phyloP scores from a whole-genome alignment of 257 asterid species.

The Gentiana macrophylla region DNA sequence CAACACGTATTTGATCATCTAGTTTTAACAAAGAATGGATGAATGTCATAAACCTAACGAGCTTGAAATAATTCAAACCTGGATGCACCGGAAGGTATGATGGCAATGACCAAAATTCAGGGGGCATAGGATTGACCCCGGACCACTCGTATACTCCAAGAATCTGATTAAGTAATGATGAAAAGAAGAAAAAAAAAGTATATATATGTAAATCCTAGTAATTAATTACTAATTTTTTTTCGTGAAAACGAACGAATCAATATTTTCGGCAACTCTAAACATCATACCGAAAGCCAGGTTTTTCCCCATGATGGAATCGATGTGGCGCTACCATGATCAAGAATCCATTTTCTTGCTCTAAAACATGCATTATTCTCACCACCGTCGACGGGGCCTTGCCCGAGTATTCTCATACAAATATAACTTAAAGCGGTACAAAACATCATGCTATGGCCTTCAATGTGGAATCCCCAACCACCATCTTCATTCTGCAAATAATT shows the following conservation, averaged over 20 bases:
- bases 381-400: conserved; percentile 26
- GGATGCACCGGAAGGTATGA: conserved; percentile 19
- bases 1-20: no score
- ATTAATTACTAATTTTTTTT: background rate
- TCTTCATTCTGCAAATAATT: conserved; percentile 27
- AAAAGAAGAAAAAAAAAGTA: no score
- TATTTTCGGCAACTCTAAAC: background rate
- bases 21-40: no score
- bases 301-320: conserved; percentile 46
- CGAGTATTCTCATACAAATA: conserved; percentile 26
- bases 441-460: conserved; percentile 41
- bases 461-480: conserved; percentile 50
- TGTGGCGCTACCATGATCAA: conserved; percentile 28
- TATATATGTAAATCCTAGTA: no score
- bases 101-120: conserved; percentile 18
- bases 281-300: conserved; percentile 33
- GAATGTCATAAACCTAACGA: no score
- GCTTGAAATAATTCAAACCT: conserved; percentile 1
- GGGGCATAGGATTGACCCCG: conserved; percentile 18
- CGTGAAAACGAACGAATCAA: background rate
- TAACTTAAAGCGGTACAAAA: conserved; percentile 32
- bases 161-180: background rate
- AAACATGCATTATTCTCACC: conserved; percentile 17
- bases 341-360: conserved; percentile 34
- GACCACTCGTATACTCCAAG: conserved; percentile 5